Conservation (phyloP, 768 basidiomycete species). For the Sarcodon aspratus region DNA sequence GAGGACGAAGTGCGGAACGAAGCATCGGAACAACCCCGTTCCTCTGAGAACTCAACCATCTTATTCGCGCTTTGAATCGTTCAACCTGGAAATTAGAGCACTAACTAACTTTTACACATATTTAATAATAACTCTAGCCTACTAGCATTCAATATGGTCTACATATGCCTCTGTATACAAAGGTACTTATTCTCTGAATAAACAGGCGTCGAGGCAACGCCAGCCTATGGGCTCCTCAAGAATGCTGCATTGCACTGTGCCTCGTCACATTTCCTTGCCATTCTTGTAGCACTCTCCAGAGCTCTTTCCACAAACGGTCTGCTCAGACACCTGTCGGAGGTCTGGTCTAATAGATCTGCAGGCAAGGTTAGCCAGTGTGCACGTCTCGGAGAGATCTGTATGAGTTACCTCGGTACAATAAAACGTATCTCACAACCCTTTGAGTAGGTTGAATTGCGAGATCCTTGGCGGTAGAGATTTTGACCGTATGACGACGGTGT, state of each 20-base stretch:
- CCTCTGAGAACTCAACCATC: too few species aligned
- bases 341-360: constrained; percentile 39
- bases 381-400: not conserved
- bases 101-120: too few species aligned
- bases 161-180: too few species aligned
- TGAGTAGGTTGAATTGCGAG: constrained; percentile 55
- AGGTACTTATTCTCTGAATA: too few species aligned
- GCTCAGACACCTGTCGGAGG: constrained; percentile 36
- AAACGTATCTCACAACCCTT: constrained; percentile 50
- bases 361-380: not conserved
- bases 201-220: too few species aligned
- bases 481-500: too few species aligned
- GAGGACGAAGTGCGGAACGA: too few species aligned
- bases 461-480: constrained; percentile 29
- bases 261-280: constrained; percentile 48
- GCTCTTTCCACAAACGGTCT: constrained; percentile 45
- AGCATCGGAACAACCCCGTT: too few species aligned
- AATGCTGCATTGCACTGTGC: constrained; percentile 47
- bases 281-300: constrained; percentile 41
- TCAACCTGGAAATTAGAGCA: too few species aligned
- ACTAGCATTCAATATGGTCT: too few species aligned
- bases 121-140: too few species aligned
- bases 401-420: constrained; percentile 45
- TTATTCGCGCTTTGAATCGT: too few species aligned
- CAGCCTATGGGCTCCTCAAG: constrained; percentile 6